Conservation (phyloP, 1,284 basidiomycete species). For the Cutaneotrichosporon dermatis region DNA sequence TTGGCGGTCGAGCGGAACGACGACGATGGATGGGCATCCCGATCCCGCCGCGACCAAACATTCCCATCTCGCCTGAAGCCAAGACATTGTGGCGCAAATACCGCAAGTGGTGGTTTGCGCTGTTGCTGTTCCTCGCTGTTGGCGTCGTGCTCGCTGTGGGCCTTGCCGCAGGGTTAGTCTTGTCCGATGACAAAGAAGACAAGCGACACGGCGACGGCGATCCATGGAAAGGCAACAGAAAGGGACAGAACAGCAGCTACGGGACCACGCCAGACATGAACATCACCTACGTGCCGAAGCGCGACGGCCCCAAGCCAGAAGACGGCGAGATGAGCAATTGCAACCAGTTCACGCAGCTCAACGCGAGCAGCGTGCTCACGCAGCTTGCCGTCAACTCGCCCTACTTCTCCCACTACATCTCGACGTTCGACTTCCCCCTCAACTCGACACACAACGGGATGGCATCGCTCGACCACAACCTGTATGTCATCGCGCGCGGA, state of each 20-base stretch:
- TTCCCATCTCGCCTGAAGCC: constrained; percentile 8
- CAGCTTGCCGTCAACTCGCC: constrained; percentile 15
- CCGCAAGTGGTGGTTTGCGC: constrained; percentile 29
- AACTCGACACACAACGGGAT: constrained; percentile 7
- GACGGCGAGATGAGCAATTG: constrained; percentile 38
- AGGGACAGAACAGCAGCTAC: background rate
- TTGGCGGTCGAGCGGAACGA: background rate
- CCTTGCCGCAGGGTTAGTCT: constrained; percentile 28
- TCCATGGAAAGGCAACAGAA: background rate
- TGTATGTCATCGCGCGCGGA: constrained; percentile 40
- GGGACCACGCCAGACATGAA: constrained; percentile 18
- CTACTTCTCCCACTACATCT: constrained; percentile 17
- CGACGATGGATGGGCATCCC: constrained; percentile 7
- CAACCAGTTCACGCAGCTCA: constrained; percentile 34
- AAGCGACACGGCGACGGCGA: background rate
- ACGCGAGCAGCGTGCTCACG: constrained; percentile 24
- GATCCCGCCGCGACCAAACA: background rate
- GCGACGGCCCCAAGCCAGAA: constrained; percentile 36
- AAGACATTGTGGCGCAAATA: constrained; percentile 30
- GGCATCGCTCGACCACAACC: constrained; percentile 1
- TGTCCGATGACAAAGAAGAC: background rate
- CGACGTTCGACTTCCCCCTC: constrained; percentile 32
- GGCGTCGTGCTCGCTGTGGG: constrained; percentile 38
- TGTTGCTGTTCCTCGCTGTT: constrained; percentile 22
- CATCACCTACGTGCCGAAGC: constrained; percentile 30